These are phyloP conservation scores for Argentina anserina DNA, from an alignment of 306 rosid species.

Conservation along the genomic window DNA sequence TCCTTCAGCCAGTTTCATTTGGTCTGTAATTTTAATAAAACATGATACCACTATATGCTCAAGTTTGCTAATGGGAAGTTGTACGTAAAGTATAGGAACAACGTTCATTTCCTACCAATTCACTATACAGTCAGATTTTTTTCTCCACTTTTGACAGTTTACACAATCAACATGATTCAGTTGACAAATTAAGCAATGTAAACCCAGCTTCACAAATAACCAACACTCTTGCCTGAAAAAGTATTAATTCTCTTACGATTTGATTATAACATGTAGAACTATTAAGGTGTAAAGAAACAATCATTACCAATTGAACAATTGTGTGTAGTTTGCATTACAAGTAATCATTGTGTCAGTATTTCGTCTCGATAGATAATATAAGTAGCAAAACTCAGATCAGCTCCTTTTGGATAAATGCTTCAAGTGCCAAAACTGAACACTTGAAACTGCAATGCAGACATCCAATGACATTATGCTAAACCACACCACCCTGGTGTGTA, in stretches of 20 bases:
- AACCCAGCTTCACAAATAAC: too few species aligned
- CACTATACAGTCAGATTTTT: too few species aligned
- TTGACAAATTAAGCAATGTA: neutral
- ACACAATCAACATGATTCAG: too few species aligned
- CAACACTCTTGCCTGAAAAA: too few species aligned
- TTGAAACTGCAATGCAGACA: conserved; percentile 69
- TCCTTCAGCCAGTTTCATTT: too few species aligned
- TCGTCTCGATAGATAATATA: conserved; percentile 24
- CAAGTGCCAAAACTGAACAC: conserved; percentile 73
- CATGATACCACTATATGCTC: too few species aligned
- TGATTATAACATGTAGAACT: neutral
- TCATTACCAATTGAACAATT: neutral
- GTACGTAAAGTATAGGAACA: too few species aligned
- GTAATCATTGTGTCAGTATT: neutral
- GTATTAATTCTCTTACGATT: too few species aligned
- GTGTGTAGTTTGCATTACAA: conserved; percentile 8
- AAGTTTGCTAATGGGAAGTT: too few species aligned
- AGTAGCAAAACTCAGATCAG: conserved; percentile 45
- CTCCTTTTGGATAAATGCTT: conserved; percentile 90
- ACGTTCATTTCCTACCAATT: too few species aligned
- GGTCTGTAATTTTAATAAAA: too few species aligned
- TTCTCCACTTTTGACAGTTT: too few species aligned
- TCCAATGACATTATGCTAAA: conserved; percentile 69
- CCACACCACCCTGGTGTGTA: conserved; percentile 78
- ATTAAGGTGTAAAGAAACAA: neutral